Conservation (phyloP, 345 rosid genomes). For the Sisymbrium altissimum region DNA sequence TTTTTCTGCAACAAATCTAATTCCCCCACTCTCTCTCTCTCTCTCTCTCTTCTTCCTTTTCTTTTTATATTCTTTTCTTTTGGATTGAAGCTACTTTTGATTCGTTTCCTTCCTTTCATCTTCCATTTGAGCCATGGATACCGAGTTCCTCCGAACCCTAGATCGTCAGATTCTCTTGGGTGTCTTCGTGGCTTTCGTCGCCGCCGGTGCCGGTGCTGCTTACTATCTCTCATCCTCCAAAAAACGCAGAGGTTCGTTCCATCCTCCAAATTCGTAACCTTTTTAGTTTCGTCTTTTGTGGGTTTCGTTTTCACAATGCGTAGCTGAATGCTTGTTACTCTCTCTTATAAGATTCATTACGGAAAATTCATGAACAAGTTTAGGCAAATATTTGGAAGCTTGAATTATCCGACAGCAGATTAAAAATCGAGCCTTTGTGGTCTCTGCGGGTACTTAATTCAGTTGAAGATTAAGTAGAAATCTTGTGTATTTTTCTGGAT, state of each 20-base stretch:
- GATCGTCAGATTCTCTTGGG: constrained; percentile 73
- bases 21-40: not conserved
- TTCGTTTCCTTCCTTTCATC: not conserved
- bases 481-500: constrained; percentile 1
- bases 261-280: not conserved
- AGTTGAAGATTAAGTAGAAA: not conserved
- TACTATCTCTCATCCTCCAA: constrained; percentile 58
- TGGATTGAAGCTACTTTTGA: not conserved
- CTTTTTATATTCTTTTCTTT: not conserved
- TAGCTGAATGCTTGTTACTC: not conserved
- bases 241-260: constrained; percentile 73
- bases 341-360: not conserved
- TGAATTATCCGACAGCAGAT: not conserved
- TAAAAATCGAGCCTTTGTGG: not conserved
- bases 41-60: too few species aligned
- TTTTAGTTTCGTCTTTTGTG: not conserved
- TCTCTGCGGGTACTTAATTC: not conserved
- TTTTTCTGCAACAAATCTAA: not conserved
- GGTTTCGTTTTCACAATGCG: not conserved
- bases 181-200: constrained; percentile 70
- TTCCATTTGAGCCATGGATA: constrained; percentile 41
- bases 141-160: constrained; percentile 56
- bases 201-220: constrained; percentile 53
- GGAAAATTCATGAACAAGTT: not conserved
- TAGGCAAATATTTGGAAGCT: not conserved